Conservation (phyloP, 2,329 filamentous ascomycete genomes). For the Paecilomyces sp. region DNA sequence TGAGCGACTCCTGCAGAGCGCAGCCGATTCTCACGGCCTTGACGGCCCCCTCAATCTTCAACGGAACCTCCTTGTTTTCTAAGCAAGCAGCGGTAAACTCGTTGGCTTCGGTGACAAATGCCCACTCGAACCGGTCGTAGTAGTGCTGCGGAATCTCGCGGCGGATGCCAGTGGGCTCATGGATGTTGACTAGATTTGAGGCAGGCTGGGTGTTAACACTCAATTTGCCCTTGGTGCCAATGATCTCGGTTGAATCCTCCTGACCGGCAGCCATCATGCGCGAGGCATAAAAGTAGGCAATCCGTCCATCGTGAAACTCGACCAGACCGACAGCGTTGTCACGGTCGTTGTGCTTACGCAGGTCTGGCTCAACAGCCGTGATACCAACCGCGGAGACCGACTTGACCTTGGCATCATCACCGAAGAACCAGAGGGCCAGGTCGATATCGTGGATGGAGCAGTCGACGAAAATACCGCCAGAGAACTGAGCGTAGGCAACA, state of each 20-base stretch:
- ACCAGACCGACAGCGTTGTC: slow-evolving; percentile 30
- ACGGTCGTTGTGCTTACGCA: slow-evolving; percentile 24
- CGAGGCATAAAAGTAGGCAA: slow-evolving; percentile 25
- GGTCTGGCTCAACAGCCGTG: slow-evolving; percentile 21
- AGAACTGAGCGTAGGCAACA: slow-evolving; percentile 54
- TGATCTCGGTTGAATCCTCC: slow-evolving; percentile 26
- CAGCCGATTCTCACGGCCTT: slow-evolving; percentile 51
- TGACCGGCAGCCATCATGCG: slow-evolving; percentile 30
- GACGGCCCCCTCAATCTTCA: slow-evolving; percentile 53
- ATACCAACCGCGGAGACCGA: slow-evolving; percentile 23
- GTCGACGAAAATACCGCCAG: slow-evolving; percentile 59
- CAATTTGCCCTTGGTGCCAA: slow-evolving; percentile 48
- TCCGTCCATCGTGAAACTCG: slow-evolving; percentile 31
- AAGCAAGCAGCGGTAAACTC: slow-evolving; percentile 57
- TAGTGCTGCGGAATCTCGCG: slow-evolving; percentile 57
- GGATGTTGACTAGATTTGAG: slow-evolving; percentile 50
- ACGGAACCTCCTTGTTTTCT: slow-evolving; percentile 48
- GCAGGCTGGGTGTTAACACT: slow-evolving; percentile 55
- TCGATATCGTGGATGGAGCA: slow-evolving; percentile 60
- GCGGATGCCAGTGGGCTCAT: slow-evolving; percentile 47
- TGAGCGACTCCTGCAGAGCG: slow-evolving; percentile 52
- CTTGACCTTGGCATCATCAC: slow-evolving; percentile 19
- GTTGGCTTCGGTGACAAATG: slow-evolving; percentile 58
- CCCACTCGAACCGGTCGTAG: slow-evolving; percentile 57
- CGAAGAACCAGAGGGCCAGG: slow-evolving; percentile 33